phyloP scores from a whole-genome alignment of 1,139 yeast genomes.

The Protomyces arabidopsidicola region DNA sequence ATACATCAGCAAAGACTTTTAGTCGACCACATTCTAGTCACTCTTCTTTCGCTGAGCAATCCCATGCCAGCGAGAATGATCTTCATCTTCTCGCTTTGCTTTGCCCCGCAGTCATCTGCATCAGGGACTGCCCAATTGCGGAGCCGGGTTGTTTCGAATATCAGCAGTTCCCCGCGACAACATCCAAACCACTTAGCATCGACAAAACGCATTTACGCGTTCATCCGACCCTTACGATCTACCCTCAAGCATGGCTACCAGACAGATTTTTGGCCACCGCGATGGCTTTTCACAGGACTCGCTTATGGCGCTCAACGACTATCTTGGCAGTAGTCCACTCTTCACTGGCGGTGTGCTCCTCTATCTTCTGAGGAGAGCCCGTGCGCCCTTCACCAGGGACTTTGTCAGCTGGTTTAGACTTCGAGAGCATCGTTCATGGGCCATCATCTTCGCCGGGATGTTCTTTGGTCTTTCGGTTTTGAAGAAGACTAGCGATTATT shows the following conservation, averaged over 20 bases:
- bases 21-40: no score
- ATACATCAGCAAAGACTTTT: no score
- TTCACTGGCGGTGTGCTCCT: conserved; percentile 9
- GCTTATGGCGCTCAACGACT: conserved; percentile 6
- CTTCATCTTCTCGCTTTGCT: no score
- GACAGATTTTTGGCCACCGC: conserved; percentile 19
- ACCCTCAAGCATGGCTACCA: not conserved
- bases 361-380: not conserved
- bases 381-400: not conserved
- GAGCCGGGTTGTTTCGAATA: no score
- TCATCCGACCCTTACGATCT: no score
- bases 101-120: no score
- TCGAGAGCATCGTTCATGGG: conserved; percentile 10
- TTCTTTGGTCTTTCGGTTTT: conserved; percentile 3
- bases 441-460: conserved; percentile 4
- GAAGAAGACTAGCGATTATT: not conserved
- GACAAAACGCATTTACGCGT: no score
- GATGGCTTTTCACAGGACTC: conserved; percentile 17
- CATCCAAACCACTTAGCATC: no score
- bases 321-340: conserved; percentile 6
- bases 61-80: no score
- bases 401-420: conserved; percentile 5
- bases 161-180: no score
- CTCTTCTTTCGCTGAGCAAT: no score
- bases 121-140: no score